phyloP scores from a whole-genome alignment of 192 early-diverging fungal species.

The Physocladia obscura region DNA sequence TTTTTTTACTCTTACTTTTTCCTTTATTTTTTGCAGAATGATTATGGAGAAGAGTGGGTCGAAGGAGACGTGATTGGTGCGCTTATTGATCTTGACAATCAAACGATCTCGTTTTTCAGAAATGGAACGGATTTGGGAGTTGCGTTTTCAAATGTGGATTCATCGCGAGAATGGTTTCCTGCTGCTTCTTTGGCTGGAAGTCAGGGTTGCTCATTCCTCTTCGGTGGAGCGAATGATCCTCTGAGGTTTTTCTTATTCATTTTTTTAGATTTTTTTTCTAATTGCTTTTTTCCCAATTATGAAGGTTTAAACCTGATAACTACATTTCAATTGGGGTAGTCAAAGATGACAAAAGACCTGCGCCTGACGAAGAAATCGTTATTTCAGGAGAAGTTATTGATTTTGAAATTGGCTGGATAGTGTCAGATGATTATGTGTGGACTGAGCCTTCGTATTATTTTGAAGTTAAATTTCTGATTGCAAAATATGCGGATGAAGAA shows the following conservation, averaged over 20 bases:
- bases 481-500: background rate
- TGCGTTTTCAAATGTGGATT: slow-evolving; percentile 53
- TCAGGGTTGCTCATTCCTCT: slow-evolving; percentile 68
- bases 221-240: slow-evolving; percentile 55
- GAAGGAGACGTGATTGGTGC: slow-evolving; percentile 52
- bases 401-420: background rate
- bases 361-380: background rate
- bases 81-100: slow-evolving; percentile 67
- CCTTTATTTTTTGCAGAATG: slow-evolving; percentile 41
- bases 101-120: slow-evolving; percentile 57
- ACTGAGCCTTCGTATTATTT: slow-evolving; percentile 9
- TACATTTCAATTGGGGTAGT: background rate
- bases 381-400: slow-evolving; percentile 2
- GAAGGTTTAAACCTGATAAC: slow-evolving; percentile 1
- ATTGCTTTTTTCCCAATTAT: background rate
- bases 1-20: no score
- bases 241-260: slow-evolving; percentile 25
- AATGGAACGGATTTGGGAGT: slow-evolving; percentile 72
- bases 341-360: background rate
- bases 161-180: slow-evolving; percentile 52
- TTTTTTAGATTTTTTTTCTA: slow-evolving; percentile 18
- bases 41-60: slow-evolving; percentile 51
- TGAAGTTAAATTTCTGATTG: background rate
- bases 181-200: slow-evolving; percentile 72
- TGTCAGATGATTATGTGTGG: background rate